Percentiles rank a stretch among this genome's conserved stretches.
Evolutionary conservation across 768 basidiomycete genomes (phyloP).

Genomic region (Trametopsis cervina): DNA sequence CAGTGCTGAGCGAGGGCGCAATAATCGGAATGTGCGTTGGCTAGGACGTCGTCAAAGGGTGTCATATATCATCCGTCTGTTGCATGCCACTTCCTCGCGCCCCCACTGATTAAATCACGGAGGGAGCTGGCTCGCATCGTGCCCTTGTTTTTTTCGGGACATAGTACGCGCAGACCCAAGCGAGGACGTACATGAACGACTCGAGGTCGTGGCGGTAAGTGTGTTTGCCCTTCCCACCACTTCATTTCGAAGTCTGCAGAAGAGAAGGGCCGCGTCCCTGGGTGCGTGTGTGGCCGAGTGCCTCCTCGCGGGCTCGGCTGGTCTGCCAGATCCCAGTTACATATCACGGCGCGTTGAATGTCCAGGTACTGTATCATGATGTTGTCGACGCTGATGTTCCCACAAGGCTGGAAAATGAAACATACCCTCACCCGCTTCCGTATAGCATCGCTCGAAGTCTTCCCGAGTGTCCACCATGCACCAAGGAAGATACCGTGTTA

Average conservation of each 20-base stretch:
- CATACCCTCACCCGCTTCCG: conserved; percentile 3
- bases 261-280: conserved; percentile 8
- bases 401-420: neutral
- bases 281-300: neutral
- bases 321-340: conserved; percentile 7
- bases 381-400: conserved; percentile 13
- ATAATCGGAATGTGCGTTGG: no score
- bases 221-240: conserved; percentile 4
- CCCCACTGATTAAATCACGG: no score
- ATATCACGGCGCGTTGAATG: conserved; percentile 1
- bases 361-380: conserved; percentile 12
- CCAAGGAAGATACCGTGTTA: conserved; percentile 3
- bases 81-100: no score
- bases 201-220: conserved; percentile 10
- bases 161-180: conserved; percentile 3
- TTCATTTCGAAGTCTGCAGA: conserved; percentile 2
- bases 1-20: no score
- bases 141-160: no score
- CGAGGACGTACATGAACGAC: conserved; percentile 16
- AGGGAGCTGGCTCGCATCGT: no score
- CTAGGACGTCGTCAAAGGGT: no score
- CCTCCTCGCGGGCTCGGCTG: neutral
- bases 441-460: neutral
- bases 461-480: neutral
- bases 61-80: no score